Percentiles rank a stretch among this genome's conserved stretches.
phyloP scores from a whole-genome alignment of 352 stramenopile genomes.

The Thraustochytrium sp. region DNA sequence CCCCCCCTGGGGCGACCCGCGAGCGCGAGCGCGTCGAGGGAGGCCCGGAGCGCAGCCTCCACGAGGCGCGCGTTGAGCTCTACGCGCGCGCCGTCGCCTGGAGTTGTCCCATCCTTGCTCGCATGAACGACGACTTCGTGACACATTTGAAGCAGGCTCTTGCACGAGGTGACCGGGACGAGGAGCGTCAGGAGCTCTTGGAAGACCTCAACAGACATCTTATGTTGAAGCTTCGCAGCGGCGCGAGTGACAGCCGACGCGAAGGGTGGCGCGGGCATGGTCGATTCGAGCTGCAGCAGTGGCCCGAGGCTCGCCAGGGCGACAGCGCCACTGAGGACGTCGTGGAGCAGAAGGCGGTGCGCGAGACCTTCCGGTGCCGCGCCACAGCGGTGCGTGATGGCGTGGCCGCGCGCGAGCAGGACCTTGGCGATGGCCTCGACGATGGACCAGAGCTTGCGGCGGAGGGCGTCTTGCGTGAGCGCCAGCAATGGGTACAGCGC shows the following conservation, averaged over 20 bases:
- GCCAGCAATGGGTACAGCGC: neutral
- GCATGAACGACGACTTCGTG: too few species aligned
- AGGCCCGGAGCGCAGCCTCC: too few species aligned
- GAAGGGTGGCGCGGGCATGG: neutral
- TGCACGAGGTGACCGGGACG: too few species aligned
- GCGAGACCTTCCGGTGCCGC: neutral
- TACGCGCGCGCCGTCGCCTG: too few species aligned
- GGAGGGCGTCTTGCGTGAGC: neutral
- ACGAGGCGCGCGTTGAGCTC: too few species aligned
- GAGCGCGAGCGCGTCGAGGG: too few species aligned
- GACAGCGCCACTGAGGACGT: neutral
- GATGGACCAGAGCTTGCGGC: neutral
- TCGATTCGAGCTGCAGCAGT: neutral
- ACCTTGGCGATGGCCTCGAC: neutral
- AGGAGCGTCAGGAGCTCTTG: neutral
- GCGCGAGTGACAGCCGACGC: neutral
- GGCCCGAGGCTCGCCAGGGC: neutral
- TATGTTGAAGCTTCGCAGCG: neutral
- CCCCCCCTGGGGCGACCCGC: too few species aligned
- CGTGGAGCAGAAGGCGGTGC: neutral
- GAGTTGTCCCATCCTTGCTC: too few species aligned
- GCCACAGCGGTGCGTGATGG: neutral
- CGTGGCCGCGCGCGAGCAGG: neutral
- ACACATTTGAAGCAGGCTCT: too few species aligned
- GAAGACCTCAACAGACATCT: neutral